Conservation (phyloP, 2,329 filamentous ascomycete species). For the Epichloe uncinata region DNA sequence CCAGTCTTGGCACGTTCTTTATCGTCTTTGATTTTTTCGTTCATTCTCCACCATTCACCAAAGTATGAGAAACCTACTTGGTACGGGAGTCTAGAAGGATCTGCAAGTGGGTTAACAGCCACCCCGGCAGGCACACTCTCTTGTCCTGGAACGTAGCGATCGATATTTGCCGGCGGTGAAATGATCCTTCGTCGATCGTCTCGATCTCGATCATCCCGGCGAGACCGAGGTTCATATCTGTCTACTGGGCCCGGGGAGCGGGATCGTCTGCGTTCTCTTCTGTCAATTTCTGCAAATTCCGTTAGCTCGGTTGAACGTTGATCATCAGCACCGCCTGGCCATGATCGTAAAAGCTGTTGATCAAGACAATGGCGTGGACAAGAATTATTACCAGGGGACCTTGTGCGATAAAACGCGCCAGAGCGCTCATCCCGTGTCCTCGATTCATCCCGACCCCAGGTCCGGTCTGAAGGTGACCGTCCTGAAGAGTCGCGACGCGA, state of each 20-base stretch:
- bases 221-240: slow-evolving; percentile 58
- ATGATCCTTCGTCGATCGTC: slow-evolving; percentile 51
- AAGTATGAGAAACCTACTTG: slow-evolving; percentile 81
- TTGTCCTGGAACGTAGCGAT: slow-evolving; percentile 72
- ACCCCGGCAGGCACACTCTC: slow-evolving; percentile 33
- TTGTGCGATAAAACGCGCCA: slow-evolving; percentile 50
- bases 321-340: not conserved
- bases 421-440: slow-evolving; percentile 38
- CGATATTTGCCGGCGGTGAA: slow-evolving; percentile 58
- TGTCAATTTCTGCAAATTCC: slow-evolving; percentile 35
- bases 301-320: not conserved
- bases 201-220: slow-evolving; percentile 53
- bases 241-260: slow-evolving; percentile 61
- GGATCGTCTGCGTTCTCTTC: slow-evolving; percentile 49
- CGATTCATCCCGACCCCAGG: slow-evolving; percentile 41
- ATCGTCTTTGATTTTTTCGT: slow-evolving; percentile 72
- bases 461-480: slow-evolving; percentile 40
- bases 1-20: slow-evolving; percentile 59
- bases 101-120: slow-evolving; percentile 52
- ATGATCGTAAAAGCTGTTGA: not conserved
- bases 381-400: slow-evolving; percentile 53
- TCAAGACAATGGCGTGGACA: not conserved
- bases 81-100: slow-evolving; percentile 60
- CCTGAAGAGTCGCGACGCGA: slow-evolving; percentile 38
- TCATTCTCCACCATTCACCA: slow-evolving; percentile 74